Conservation (phyloP, 805 yeast genomes). For the Candida cerambycidarum region DNA sequence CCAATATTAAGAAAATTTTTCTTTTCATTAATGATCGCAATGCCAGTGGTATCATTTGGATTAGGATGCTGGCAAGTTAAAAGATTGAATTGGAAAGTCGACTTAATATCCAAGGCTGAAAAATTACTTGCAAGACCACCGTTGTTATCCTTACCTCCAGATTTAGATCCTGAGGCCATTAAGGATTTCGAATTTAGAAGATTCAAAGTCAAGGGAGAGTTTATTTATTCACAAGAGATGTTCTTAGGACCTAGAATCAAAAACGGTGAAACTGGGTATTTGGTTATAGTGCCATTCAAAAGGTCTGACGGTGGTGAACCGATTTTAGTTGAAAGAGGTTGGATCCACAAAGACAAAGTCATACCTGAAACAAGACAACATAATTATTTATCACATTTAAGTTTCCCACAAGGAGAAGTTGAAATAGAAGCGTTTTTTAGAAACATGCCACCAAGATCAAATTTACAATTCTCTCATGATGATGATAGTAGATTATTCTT, state of each 20-base stretch:
- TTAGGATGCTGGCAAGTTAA: constrained; percentile 93
- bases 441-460: constrained; percentile 59
- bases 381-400: constrained; percentile 60
- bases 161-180: constrained; percentile 62
- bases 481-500: constrained; percentile 68
- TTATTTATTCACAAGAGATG: constrained; percentile 82
- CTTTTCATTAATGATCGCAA: constrained; percentile 55
- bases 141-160: constrained; percentile 61
- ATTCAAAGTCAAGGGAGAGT: constrained; percentile 74
- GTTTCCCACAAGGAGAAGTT: constrained; percentile 72
- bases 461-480: constrained; percentile 69
- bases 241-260: constrained; percentile 86
- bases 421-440: constrained; percentile 74
- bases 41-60: constrained; percentile 84
- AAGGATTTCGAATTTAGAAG: constrained; percentile 79
- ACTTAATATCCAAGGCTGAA: constrained; percentile 79
- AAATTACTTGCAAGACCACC: constrained; percentile 75
- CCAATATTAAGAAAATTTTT: constrained; percentile 39
- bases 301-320: constrained; percentile 75
- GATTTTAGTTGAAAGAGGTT: constrained; percentile 84
- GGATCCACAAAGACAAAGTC: constrained; percentile 74
- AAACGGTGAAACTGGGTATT: constrained; percentile 70
- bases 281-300: constrained; percentile 77
- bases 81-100: constrained; percentile 84
- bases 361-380: constrained; percentile 49